These are phyloP conservation scores for Malassezia dermatis DNA, from an alignment of 1,284 basidiomycete genomes.

Conservation along the genomic window DNA sequence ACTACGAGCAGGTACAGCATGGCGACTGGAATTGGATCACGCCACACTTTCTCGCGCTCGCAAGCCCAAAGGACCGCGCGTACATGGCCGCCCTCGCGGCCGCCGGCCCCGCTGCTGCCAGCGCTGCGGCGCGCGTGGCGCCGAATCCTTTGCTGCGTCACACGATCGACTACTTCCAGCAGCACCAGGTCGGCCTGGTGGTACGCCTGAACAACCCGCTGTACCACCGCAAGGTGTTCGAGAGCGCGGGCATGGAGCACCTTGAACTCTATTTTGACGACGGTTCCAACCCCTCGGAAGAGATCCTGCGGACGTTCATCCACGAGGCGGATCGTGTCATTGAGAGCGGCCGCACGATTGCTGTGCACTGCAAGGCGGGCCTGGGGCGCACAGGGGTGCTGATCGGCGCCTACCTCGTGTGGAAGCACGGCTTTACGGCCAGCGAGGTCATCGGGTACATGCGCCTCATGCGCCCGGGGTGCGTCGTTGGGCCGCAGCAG, in stretches of 20 bases:
- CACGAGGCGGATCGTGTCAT: constrained; percentile 69
- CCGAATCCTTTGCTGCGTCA: constrained; percentile 49
- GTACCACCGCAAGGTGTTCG: constrained; percentile 76
- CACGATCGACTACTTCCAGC: constrained; percentile 83
- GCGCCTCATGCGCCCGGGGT: constrained; percentile 89
- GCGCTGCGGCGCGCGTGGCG: constrained; percentile 13
- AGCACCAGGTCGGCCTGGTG: constrained; percentile 76
- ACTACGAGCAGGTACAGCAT: constrained; percentile 56
- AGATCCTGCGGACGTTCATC: constrained; percentile 83
- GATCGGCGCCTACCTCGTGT: constrained; percentile 85
- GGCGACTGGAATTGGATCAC: constrained; percentile 94
- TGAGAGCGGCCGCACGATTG: constrained; percentile 66
- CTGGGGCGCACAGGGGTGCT: constrained; percentile 85
- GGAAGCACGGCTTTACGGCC: constrained; percentile 99
- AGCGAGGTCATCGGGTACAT: constrained; percentile 95
- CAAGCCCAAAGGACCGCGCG: constrained; percentile 58
- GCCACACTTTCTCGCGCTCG: constrained; percentile 65
- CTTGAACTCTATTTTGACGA: constrained; percentile 80
- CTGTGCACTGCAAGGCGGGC: constrained; percentile 80
- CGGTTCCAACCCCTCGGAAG: constrained; percentile 90
- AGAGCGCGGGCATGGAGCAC: constrained; percentile 77
- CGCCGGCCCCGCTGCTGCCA: constrained; percentile 29
- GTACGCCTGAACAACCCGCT: constrained; percentile 87
- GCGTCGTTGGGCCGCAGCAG: constrained; percentile 71
- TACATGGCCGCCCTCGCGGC: constrained; percentile 47